phyloP scores from a whole-genome alignment of 768 basidiomycete species.

The Gloeopeniophorella convolvens region DNA sequence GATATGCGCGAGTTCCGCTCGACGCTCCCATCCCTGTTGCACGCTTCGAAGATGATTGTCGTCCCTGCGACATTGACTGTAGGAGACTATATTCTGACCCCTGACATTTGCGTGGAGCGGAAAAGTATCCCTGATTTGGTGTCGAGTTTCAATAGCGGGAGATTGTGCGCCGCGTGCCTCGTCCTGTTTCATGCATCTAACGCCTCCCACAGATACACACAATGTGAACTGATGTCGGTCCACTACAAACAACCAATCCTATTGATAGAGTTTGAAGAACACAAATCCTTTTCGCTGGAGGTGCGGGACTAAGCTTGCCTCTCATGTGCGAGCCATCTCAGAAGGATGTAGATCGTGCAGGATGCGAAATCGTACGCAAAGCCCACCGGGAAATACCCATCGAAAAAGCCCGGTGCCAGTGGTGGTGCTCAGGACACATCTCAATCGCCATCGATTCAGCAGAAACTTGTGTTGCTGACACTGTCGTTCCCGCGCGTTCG shows the following conservation, averaged over 20 bases:
- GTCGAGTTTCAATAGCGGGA: constrained; percentile 89
- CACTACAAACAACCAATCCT: constrained; percentile 93
- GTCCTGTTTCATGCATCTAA: background rate
- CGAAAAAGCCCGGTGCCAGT: constrained; percentile 39
- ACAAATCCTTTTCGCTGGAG: constrained; percentile 89
- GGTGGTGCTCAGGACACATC: constrained; percentile 27
- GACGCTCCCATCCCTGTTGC: constrained; percentile 81
- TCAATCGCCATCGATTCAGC: constrained; percentile 61
- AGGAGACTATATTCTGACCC: constrained; percentile 93
- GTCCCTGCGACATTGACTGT: constrained; percentile 91
- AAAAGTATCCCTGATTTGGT: constrained; percentile 92
- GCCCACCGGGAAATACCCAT: constrained; percentile 47
- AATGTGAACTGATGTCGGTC: constrained; percentile 94
- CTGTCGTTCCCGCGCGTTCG: constrained; percentile 87
- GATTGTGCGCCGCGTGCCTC: constrained; percentile 64
- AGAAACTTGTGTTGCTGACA: constrained; percentile 87
- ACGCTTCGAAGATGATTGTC: constrained; percentile 71
- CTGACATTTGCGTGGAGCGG: constrained; percentile 92
- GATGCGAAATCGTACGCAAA: constrained; percentile 67
- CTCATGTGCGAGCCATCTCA: background rate
- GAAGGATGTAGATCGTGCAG: constrained; percentile 43
- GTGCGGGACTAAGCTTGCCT: constrained; percentile 34
- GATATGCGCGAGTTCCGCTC: constrained; percentile 98
- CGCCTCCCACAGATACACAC: constrained; percentile 64
- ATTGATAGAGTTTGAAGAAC: constrained; percentile 95